phyloP scores from a whole-genome alignment of 305 asterid genomes.

The Euphrasia arctica region DNA sequence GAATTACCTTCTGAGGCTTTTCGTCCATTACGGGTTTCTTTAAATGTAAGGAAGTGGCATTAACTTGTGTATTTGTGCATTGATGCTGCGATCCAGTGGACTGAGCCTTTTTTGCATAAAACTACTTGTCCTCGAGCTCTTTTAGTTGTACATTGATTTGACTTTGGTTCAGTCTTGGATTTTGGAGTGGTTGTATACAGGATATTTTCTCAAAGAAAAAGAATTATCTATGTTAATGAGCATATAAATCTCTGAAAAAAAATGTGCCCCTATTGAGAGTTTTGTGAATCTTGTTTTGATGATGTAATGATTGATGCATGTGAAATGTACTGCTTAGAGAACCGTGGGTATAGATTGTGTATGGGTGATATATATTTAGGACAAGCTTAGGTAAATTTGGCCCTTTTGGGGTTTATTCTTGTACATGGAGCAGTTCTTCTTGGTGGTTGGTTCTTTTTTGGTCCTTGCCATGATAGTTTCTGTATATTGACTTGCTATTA shows the following conservation, averaged over 20 bases:
- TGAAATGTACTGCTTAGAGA: constrained; percentile 17
- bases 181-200: constrained; percentile 14
- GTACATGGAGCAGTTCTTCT: constrained; percentile 16
- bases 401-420: constrained; percentile 18
- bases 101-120: constrained; percentile 19
- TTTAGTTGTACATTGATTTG: constrained; percentile 7
- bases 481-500: constrained; percentile 14
- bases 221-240: constrained; percentile 1
- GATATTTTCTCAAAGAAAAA: constrained; percentile 8
- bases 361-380: constrained; percentile 16
- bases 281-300: constrained; percentile 7
- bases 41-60: constrained; percentile 61
- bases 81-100: background rate
- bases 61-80: constrained; percentile 21
- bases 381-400: constrained; percentile 5
- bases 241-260: background rate
- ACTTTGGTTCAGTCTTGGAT: constrained; percentile 20
- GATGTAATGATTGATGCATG: background rate
- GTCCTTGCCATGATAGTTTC: constrained; percentile 12
- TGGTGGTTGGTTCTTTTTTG: constrained; percentile 17
- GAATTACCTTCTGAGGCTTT: constrained; percentile 97
- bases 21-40: constrained; percentile 78
- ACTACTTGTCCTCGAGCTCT: constrained; percentile 18
- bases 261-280: constrained; percentile 4
- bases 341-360: constrained; percentile 5